Conservation (phyloP, 2,329 filamentous ascomycete species). For the Neopestalotiopsis rosae region DNA sequence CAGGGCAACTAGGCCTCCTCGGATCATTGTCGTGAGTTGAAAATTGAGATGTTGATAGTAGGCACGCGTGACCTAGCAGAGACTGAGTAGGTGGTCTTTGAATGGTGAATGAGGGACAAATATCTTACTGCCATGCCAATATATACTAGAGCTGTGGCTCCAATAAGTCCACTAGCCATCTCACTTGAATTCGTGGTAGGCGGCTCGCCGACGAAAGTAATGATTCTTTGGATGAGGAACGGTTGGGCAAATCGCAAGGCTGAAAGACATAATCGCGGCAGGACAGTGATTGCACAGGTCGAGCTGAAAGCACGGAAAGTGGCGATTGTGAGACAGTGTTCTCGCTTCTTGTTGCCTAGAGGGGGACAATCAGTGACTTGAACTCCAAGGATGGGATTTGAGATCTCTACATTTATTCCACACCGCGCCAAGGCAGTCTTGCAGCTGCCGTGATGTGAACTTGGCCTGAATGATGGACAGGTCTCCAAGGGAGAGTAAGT, state of each 20-base stretch:
- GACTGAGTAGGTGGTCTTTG: neutral
- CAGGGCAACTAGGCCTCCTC: slow-evolving; percentile 45
- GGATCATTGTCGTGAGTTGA: slow-evolving; percentile 42
- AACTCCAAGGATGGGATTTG: neutral
- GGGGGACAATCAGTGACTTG: neutral
- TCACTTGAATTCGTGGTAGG: slow-evolving; percentile 27
- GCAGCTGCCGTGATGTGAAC: slow-evolving; percentile 30
- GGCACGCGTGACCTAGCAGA: slow-evolving; percentile 29
- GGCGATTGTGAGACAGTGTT: slow-evolving; percentile 30
- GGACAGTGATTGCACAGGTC: slow-evolving; percentile 37
- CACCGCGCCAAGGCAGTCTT: slow-evolving; percentile 23
- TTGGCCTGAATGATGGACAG: slow-evolving; percentile 35
- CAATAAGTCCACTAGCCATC: slow-evolving; percentile 44
- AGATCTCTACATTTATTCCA: slow-evolving; percentile 29
- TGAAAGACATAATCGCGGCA: slow-evolving; percentile 43
- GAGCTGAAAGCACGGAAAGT: slow-evolving; percentile 34
- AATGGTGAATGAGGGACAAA: neutral
- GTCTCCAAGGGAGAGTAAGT: slow-evolving; percentile 30
- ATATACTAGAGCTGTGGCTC: slow-evolving; percentile 46
- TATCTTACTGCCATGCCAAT: slow-evolving; percentile 44
- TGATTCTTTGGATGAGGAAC: slow-evolving; percentile 45
- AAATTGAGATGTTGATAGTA: slow-evolving; percentile 35
- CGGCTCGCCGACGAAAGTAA: slow-evolving; percentile 37
- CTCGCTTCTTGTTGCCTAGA: slow-evolving; percentile 25
- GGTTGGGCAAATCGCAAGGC: slow-evolving; percentile 52